Percentiles rank a stretch among this genome's conserved stretches.
Conservation (phyloP, 1,139 yeast genomes). For the Suhomyces bribrorum region DNA sequence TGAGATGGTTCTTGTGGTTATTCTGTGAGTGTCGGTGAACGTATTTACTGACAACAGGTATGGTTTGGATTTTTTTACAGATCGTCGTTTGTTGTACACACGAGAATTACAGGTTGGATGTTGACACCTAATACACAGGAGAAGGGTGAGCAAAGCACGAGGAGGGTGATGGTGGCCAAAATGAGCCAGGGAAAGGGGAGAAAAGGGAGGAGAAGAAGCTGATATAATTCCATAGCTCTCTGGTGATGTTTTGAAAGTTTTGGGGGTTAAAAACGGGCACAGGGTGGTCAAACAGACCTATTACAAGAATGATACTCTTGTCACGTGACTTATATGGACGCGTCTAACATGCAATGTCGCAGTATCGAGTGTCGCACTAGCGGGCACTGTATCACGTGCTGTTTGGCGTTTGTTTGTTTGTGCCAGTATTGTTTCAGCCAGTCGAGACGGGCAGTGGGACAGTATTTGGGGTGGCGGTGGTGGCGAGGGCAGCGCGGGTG, state of each 20-base stretch:
- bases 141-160: not conserved
- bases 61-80: slow-evolving; percentile 13
- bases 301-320: no score
- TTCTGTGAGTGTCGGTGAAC: slow-evolving; percentile 7
- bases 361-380: slow-evolving; percentile 11
- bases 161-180: not conserved
- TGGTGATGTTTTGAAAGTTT: no score
- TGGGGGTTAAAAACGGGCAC: no score
- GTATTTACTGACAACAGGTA: slow-evolving; percentile 9
- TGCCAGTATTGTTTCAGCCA: not conserved
- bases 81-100: slow-evolving; percentile 13
- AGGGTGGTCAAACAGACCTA: no score
- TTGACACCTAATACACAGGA: slow-evolving; percentile 9
- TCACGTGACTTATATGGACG: no score
- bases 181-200: not conserved
- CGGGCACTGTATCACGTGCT: slow-evolving; percentile 8
- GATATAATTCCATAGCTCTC: no score
- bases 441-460: no score
- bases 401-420: slow-evolving; percentile 4
- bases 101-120: slow-evolving; percentile 12
- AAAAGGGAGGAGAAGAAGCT: not conserved
- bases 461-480: no score
- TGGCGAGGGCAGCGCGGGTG: no score
- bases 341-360: slow-evolving; percentile 13
- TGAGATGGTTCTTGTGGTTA: not conserved